A percentile compares a stretch with the other conserved stretches of the same genome.
phyloP scores from a whole-genome alignment of 345 rosid genomes.

The Pugionium dolabratum region DNA sequence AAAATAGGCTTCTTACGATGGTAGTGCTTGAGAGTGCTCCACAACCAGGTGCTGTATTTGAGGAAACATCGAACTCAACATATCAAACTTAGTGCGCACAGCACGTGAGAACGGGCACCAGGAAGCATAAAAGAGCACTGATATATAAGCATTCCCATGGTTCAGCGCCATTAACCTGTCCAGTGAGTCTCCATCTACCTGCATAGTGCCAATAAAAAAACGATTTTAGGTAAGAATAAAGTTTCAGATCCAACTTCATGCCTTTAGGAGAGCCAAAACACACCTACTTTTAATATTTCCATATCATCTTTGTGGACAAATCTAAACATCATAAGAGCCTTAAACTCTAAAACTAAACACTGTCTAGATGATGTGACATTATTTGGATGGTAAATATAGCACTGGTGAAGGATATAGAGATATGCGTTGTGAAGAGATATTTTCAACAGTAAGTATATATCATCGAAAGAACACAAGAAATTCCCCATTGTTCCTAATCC shows the following conservation, averaged over 20 bases:
- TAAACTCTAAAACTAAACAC: no score
- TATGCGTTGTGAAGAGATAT: no score
- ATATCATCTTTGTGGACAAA: no score
- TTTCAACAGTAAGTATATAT: no score
- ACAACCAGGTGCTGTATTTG: slow-evolving; percentile 66
- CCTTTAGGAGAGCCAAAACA: background rate
- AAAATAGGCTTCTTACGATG: slow-evolving; percentile 57
- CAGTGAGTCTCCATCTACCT: slow-evolving; percentile 73
- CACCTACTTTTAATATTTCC: background rate
- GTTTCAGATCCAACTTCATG: slow-evolving; percentile 11
- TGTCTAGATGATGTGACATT: no score
- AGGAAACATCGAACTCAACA: slow-evolving; percentile 79
- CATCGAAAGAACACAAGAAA: background rate
- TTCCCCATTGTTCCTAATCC: background rate
- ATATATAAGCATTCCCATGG: slow-evolving; percentile 45
- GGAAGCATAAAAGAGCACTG: slow-evolving; percentile 79
- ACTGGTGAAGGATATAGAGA: no score
- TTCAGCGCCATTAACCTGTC: slow-evolving; percentile 46
- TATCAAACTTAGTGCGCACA: slow-evolving; percentile 51
- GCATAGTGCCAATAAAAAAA: slow-evolving; percentile 23
- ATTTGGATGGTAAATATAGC: no score
- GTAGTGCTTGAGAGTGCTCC: slow-evolving; percentile 71
- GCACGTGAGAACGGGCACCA: slow-evolving; percentile 78
- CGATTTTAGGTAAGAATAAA: background rate
- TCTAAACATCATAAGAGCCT: no score